These are phyloP conservation scores for Nyssa sinensis DNA, from an alignment of 148 eudicot genomes.

Conservation along the genomic window DNA sequence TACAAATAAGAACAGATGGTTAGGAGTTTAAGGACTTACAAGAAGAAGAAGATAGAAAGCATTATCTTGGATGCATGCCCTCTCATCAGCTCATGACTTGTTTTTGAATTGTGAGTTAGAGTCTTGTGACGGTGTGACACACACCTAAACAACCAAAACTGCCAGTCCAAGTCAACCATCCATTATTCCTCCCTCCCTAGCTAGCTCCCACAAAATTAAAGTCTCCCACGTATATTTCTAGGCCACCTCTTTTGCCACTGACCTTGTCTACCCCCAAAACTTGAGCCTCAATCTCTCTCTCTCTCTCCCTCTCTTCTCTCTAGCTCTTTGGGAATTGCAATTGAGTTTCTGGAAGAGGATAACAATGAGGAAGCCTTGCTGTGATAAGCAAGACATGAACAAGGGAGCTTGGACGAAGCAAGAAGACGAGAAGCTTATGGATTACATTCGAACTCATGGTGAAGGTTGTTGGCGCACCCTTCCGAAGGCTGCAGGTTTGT, in stretches of 20 bases:
- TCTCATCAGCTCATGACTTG: neutral
- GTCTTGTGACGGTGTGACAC: neutral
- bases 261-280: too few relatives aligned
- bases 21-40: neutral
- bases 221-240: too few relatives aligned
- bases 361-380: neutral
- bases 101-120: neutral
- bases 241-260: too few relatives aligned
- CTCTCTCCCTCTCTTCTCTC: slow-evolving; percentile 2
- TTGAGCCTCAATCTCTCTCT: too few relatives aligned
- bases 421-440: slow-evolving; percentile 45
- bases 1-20: neutral
- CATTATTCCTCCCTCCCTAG: neutral
- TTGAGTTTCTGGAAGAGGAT: neutral
- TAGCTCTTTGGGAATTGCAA: too few relatives aligned
- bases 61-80: neutral
- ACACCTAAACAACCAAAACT: slow-evolving; percentile 8
- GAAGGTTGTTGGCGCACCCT: slow-evolving; percentile 43
- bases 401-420: slow-evolving; percentile 48
- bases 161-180: slow-evolving; percentile 30
- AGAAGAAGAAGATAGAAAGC: too few relatives aligned
- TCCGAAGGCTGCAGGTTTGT: slow-evolving; percentile 36
- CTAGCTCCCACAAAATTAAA: neutral
- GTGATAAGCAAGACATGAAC: slow-evolving; percentile 28
- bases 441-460: slow-evolving; percentile 39